Evolutionary conservation across 2,329 filamentous ascomycete species (phyloP), one percentile per base, ranked within the genome.

Genomic region (Xylaria digitata): DNA sequence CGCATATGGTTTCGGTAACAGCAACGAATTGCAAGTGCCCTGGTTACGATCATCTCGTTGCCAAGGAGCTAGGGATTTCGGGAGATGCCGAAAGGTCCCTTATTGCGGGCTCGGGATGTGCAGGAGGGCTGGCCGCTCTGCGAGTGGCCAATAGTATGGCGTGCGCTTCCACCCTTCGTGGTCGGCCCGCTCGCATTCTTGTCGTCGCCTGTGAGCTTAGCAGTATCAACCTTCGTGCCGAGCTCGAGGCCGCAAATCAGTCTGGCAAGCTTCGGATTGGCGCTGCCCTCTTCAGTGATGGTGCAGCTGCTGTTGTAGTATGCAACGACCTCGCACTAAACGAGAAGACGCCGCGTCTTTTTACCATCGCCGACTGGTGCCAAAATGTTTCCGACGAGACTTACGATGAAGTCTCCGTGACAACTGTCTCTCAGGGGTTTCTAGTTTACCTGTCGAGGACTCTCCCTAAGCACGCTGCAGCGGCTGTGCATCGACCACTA

Each of bases 71-170:
- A 9, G 70, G 74, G 0, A 67, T 81, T 8, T 61, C 46, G 11
- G 46, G 66, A n/a, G 68, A 71, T 9, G 77, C 78, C 4, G 76
- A 81, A 23, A 69, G 78, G 15, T 74, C 73, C 1, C 71, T 81
- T 0, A 68, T 81, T 1, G 73, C 78, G 19, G 79, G 79, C 13
- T 77, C 80, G 0, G 80, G 79, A 0, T 81, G 80, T 43, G 79
- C 80, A 1, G 79, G 79, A 17, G 80, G 79, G 1, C 70, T 81
- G 4, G 74, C 78, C 17, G 71, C 75, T 49, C 60, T 75, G 59
- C 70, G 73, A 7, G 69, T 70, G 6, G 73, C 72, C 40, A 69
- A 69, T 52, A 63, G 63, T 6, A 68, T 72, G 54, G 72, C 71
- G 13, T 63, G 63, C 23, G 63, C 65, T 11, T 65, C 72, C 1